Evolutionary conservation across 352 stramenopile genomes (phyloP), one percentile per base, ranked within the genome.

Genomic region (Phytophthora cryptogea): DNA sequence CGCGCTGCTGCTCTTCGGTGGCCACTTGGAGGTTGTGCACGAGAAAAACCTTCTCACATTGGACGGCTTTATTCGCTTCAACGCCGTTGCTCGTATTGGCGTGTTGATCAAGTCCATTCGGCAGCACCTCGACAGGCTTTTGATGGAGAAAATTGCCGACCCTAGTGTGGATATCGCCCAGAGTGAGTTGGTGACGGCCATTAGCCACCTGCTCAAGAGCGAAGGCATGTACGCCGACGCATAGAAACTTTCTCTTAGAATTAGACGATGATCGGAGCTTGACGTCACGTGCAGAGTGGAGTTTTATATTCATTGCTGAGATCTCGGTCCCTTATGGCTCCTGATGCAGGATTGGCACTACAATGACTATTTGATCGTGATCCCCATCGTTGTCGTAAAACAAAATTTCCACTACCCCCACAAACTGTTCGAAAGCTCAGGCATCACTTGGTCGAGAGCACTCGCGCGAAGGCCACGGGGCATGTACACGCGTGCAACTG

Each of bases 1-100:
- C 70, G 88, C 96, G 28, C 77, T 99, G 47, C 75, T 99, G 27
- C 80, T 99, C 13, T 99, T 99, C 74, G 97, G 97, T 17, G 98
- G 98, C n/a, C 69, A 69, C 5, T 66, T 98, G 28, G 86, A 94
- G 7, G 89, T 98, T 2, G 78, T 89, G 31, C 93, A 98, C 66
- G 92, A 95, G 55, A 92, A 98, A 67, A 92, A 93, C 28, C 55
- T 89, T 46, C 65, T 98, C 14, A 74, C 54, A 0, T 52, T 97
- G 2, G 91, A 98, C 53, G 55, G 89, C 2, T 99, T 96, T 89
- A 91, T 99, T 33, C 86, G 90, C 20, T 99, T 99, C 61, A 70
- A 96, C 20, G 90, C 95, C 41, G 81, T 97, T 36, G 86, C 94
- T 3, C 95, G 97, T 40, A 94, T 98, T 31, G 97, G 94, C 17